Evolutionary conservation across 352 stramenopile genomes (phyloP).

Genomic region (Sclerospora graminicola): DNA sequence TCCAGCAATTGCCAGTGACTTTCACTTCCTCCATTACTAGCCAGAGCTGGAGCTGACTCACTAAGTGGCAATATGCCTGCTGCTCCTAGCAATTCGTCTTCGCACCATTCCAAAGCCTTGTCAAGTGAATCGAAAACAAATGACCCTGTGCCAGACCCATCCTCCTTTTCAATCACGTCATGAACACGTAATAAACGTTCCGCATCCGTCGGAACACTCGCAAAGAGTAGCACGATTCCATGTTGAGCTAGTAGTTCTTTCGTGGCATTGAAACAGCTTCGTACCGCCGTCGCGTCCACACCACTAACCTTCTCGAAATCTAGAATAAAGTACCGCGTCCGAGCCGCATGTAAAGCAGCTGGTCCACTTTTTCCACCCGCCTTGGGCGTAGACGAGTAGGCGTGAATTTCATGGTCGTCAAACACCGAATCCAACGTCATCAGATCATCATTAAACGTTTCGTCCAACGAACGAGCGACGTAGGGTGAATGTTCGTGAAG

Average conservation of each 20-base stretch:
- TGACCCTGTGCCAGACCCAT: slow-evolving; percentile 37
- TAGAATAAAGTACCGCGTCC: slow-evolving; percentile 81
- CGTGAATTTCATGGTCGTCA: slow-evolving; percentile 24
- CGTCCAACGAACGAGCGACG: slow-evolving; percentile 17
- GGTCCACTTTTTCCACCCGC: slow-evolving; percentile 11
- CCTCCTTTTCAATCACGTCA: slow-evolving; percentile 65
- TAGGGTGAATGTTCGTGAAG: slow-evolving; percentile 17
- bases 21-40: slow-evolving; percentile 20
- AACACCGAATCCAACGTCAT: slow-evolving; percentile 52
- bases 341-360: slow-evolving; percentile 44
- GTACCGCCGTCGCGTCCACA: slow-evolving; percentile 82
- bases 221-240: slow-evolving; percentile 67
- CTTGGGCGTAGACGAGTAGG: slow-evolving; percentile 32
- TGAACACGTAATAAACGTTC: slow-evolving; percentile 69
- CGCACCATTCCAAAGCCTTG: slow-evolving; percentile 78
- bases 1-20: slow-evolving; percentile 49
- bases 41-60: slow-evolving; percentile 28
- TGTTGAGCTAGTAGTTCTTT: slow-evolving; percentile 74
- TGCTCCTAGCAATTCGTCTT: slow-evolving; percentile 73
- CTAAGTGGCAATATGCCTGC: slow-evolving; percentile 59
- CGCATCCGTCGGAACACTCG: slow-evolving; percentile 51
- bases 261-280: slow-evolving; percentile 81
- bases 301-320: slow-evolving; percentile 85
- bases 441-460: slow-evolving; percentile 36
- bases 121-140: slow-evolving; percentile 81